Base-by-base conservation (phyloP, 2,329 filamentous ascomycete species). In the Trichophyton benhamiae region DNA sequence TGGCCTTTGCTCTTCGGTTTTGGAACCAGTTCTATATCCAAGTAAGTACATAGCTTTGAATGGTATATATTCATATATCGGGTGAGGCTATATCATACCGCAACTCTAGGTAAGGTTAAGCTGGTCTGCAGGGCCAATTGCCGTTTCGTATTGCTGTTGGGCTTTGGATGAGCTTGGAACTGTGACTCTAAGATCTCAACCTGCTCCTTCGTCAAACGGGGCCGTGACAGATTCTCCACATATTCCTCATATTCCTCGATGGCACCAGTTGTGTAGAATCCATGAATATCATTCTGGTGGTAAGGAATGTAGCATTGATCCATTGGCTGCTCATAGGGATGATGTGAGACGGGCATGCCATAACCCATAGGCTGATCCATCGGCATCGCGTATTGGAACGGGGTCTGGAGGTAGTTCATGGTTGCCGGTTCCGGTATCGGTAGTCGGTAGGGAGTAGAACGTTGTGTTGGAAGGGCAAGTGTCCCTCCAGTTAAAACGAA, bases 151-250 rank as follows among this genome's bases (percentile, higher is more conserved):
- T 77, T 77, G 66, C 76, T 78, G 64, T 75, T 79, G 8, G 78
- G 78, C 65, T 80, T 80, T 41, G 77, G 77, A 63, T 79, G 77
- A 41, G 76, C 74, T 66, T 77, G 76, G 63, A 80, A 80, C 60
- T 80, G 76, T 46, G 73, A 71, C 66, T 80, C 78, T 27, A 80
- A 67, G 3, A 76, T 76, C 65, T 78, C 77, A 44, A 80, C 76
- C 70, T 80, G 78, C 62, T 80, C 78, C 64, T 79, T 79, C 63
- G 78, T 80, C 66, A 80, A 73, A 42, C 78, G 74, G 9, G 78
- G 78, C 15, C 77, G 73, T 15, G 77, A 78, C 46, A 78, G 69
- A 64, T 76, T 77, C 66, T 80, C 78, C 41, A 75, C 69, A 63
- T 74, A 74, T 67, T 79, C 77, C 48, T 79, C 77, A 61, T 75